Evolutionary conservation across 2,329 filamentous ascomycete genomes (phyloP), one percentile per base, ranked within the genome.

Genomic region (Colletotrichum tropicicola): DNA sequence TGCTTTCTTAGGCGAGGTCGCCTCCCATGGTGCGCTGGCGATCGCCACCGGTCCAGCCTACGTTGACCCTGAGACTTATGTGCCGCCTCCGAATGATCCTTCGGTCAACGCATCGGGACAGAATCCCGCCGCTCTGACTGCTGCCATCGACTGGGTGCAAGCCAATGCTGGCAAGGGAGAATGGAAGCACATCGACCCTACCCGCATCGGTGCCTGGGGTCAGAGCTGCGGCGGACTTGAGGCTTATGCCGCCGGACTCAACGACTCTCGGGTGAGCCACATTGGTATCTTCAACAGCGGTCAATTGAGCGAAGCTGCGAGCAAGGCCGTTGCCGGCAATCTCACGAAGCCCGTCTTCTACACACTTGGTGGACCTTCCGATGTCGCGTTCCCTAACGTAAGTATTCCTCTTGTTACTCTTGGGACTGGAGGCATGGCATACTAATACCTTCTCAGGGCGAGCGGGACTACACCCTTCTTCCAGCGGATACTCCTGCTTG

Each of bases 281-380:
- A 44, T 63, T 12, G 59, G 59, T 17, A 59, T 63, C 17, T 63
- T 63, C 59, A 63, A 58, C 7, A 57, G 52, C 45, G 59, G 59
- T 6, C 35, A 44, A 5, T 19, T 58, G 4, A 44, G 27, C 7
- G 59, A 51, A 30, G 19, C 25, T 0, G 35, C 52, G 0, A 63
- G 52, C 8, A 52, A 51, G 13, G 35, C 44, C 0, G 17, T 58
- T 4, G 59, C 54, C 0, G 59, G 53, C 1, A 58, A 44, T 6
- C 27, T 58, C 10, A 63, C 32, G 15, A 63, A 52, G 28, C 59
- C 59, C 5, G 39, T 63, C 1, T 63, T 63, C 15, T 63, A 63
- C 10, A 49, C 45, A 2, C 35, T 63, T 3, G 59, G 59, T 3
- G 59, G 59, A 1, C 53, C 52, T 3, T 21, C n/a, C 7, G 59